Evolutionary conservation across 768 basidiomycete species (phyloP), one percentile per base, ranked within the genome.

Genomic region (Trametopsis cervina): DNA sequence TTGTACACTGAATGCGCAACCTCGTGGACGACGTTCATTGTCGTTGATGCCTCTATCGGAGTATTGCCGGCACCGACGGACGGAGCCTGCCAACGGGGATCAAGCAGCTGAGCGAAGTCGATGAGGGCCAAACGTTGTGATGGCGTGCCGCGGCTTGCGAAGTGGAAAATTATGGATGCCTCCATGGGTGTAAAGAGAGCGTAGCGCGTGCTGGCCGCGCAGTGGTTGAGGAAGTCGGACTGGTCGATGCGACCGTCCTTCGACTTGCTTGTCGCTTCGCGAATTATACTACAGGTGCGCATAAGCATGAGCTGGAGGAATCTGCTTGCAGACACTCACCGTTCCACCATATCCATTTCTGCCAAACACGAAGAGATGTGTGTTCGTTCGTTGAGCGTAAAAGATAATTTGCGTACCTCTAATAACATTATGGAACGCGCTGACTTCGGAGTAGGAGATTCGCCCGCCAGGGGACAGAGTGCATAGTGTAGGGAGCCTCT

Each of bases 281-380:
- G 87, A 57, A 96, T 83, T 55, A 95, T 86, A 42, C 87, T 88
- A 53, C 25, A 53, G 23, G 29, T 20, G 33, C 26, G 29, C 25
- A 44, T 50, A 15, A 47, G 51, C 44, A 29, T 43, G 2, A 35
- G 42, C 26, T 27, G 12, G 6, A 23, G 46, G 11, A 50, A 36
- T 9, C 15, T 11, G 5, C 18, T 7, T 15, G 7, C 26, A 7
- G 13, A 13, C 2, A 65, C 69, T 44, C 60, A 84, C 81, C 89
- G 80, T 70, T 97, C 94, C 44, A 94, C 81, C 77, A 94, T 90
- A 68, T 96, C 94, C 92, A 97, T 97, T 61, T 96, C 93, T 81
- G 42, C 39, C 35, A 4, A 18, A 26, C n/a, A 15, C 9, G 18
- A 50, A 46, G 12, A 36, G 44, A 21, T 44, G 44, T 33, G 40